Evolutionary conservation across 139 green algal genomes (phyloP), one percentile per base, ranked within the genome.

Genomic region (Chlorella sp.): DNA sequence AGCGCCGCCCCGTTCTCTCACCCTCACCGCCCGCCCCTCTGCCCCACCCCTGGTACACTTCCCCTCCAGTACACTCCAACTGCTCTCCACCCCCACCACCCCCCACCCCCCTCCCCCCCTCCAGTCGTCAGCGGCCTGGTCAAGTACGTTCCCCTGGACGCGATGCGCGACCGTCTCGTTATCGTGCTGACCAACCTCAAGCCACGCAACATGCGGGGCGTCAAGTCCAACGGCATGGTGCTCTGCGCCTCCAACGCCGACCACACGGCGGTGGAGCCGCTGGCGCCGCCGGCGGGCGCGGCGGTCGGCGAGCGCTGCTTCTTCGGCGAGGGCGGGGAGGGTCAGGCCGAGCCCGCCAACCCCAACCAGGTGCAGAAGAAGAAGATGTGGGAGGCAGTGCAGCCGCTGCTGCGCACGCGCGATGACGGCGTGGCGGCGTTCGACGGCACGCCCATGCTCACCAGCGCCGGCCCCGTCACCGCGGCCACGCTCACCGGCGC

Each of bases 181-280:
- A 64, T 94, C 43, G 89, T 98, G 19, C 83, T 97, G 35, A 91
- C 85, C 77, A 99, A 99, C 87, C 82, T 99, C 5, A 98, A 99
- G 87, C 87, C 95, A 0, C 89, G 91, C 66, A 97, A 96, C 80
- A 98, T 99, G 95, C 84, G 95, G 0, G 93, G 91, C 63, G 85
- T 97, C 73, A 93, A 94, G 84, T 92, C 83, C 17, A 84, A 93
- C 64, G 93, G 91, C 77, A 96, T 97, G 91, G 83, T 97, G 73
- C 87, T 99, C 42, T 98, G 94, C 68, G 95, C 95, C 3, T 93
- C 85, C n/a, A 93, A 96, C 67, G 86, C 85, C 9, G 67, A 83
- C 12, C 90, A 97, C 80, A 84, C 84, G 11, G 61, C 85, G 48
- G 93, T 97, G 25, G 94, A 97, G 67, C 90, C 94, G 0, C 76